Evolutionary conservation across 148 eudicot species (phyloP).

Genomic region (Talinum fruticosum): DNA sequence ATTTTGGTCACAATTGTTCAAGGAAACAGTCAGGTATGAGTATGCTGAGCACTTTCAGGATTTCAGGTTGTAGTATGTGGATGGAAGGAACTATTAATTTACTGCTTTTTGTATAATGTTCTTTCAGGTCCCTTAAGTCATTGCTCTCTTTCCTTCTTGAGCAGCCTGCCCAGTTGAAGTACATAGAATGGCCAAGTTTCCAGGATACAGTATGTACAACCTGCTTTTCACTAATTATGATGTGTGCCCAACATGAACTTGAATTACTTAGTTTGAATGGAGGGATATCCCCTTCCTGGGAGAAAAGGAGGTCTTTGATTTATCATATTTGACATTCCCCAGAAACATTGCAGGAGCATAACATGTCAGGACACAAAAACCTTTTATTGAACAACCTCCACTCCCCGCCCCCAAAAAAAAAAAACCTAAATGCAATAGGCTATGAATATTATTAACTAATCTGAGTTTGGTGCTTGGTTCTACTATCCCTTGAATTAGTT

Average conservation of each 20-base stretch:
- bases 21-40: slow-evolving; percentile 38
- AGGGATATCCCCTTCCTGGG: background rate
- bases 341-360: too few species aligned
- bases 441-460: background rate
- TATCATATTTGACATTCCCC: too few species aligned
- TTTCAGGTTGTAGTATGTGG: background rate
- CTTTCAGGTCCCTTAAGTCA: slow-evolving; percentile 35
- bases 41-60: background rate
- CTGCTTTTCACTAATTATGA: background rate
- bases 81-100: background rate
- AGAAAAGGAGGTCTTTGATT: too few species aligned
- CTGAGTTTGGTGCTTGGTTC: background rate
- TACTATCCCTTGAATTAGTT: background rate
- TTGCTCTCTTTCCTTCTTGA: slow-evolving; percentile 43
- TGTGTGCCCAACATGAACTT: background rate
- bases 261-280: background rate
- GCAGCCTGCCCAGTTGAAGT: slow-evolving; percentile 63
- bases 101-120: background rate
- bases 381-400: too few species aligned
- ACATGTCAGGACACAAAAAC: too few species aligned
- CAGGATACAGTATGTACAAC: slow-evolving; percentile 59
- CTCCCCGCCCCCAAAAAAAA: background rate
- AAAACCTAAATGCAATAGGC: background rate
- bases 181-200: slow-evolving; percentile 84
- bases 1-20: slow-evolving; percentile 33